A percentile compares a stretch with the other conserved stretches of the same genome.
Evolutionary conservation across 352 stramenopile genomes (phyloP).

Genomic region (Phytophthora tubulina): DNA sequence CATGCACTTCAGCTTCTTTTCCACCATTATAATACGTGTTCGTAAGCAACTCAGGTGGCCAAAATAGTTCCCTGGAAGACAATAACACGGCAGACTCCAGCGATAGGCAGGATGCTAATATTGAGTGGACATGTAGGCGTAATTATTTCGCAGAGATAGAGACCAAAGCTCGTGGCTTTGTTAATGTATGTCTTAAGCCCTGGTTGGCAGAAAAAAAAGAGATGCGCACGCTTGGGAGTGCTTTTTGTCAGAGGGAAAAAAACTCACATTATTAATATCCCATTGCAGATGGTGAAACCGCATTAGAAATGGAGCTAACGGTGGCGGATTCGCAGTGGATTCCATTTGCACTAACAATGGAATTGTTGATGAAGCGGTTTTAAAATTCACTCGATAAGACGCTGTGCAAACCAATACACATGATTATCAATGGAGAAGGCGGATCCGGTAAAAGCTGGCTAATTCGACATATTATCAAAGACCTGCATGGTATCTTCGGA

Average conservation of each 20-base stretch:
- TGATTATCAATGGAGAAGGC: conserved; percentile 1
- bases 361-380: neutral
- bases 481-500: neutral
- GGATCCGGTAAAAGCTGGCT: neutral
- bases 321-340: neutral
- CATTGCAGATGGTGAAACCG: neutral
- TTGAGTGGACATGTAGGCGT: neutral
- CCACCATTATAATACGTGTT: neutral
- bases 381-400: neutral
- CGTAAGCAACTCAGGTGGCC: neutral
- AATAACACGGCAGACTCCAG: neutral
- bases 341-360: neutral
- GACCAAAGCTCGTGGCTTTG: neutral
- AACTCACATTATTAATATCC: neutral
- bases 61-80: neutral
- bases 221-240: neutral
- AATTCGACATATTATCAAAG: conserved; percentile 6
- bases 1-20: neutral
- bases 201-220: neutral
- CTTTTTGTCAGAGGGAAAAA: neutral
- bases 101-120: neutral
- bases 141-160: neutral
- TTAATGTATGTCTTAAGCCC: neutral
- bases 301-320: neutral
- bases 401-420: neutral